Percentiles rank a stretch among this genome's conserved stretches.
These are phyloP conservation scores for Lactuca saligna DNA, from an alignment of 129 eudicot genomes.

Conservation along the genomic window DNA sequence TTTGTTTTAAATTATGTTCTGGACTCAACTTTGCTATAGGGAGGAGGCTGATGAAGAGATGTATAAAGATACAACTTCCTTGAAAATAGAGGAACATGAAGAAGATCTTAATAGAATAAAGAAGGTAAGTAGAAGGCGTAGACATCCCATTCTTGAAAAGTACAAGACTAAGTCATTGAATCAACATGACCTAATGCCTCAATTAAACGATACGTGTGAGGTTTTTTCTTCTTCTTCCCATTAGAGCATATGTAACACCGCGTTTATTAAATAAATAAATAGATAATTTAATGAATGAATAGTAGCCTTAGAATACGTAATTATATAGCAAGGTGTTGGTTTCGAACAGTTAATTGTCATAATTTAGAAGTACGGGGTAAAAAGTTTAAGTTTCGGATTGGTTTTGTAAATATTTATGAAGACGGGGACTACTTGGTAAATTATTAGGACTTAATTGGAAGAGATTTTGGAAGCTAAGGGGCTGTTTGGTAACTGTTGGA, in stretches of 20 bases:
- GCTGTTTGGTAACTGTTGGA: too few species aligned
- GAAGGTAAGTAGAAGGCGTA: conserved; percentile 92
- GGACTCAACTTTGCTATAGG: conserved; percentile 28
- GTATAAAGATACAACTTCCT: conserved; percentile 48
- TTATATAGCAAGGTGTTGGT: too few species aligned
- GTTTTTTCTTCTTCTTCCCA: neutral
- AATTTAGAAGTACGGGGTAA: too few species aligned
- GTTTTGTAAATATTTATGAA: too few species aligned
- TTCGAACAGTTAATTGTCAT: too few species aligned
- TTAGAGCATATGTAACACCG: neutral
- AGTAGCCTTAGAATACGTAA: too few species aligned
- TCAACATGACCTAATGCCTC: conserved; percentile 36
- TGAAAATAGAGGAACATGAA: conserved; percentile 71
- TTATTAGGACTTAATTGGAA: too few species aligned
- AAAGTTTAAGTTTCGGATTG: too few species aligned
- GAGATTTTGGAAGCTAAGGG: too few species aligned
- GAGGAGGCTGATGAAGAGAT: conserved; percentile 58
- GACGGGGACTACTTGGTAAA: too few species aligned
- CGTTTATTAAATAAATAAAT: too few species aligned
- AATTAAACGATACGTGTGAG: conserved; percentile 35
- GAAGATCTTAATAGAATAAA: conserved; percentile 84
- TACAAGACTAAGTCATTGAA: conserved; percentile 49
- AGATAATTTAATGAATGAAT: too few species aligned
- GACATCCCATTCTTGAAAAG: conserved; percentile 85
- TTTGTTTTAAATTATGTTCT: conserved; percentile 14